These are phyloP conservation scores for Solanum habrochaites DNA, from an alignment of 257 asterid genomes.

Conservation along the genomic window DNA sequence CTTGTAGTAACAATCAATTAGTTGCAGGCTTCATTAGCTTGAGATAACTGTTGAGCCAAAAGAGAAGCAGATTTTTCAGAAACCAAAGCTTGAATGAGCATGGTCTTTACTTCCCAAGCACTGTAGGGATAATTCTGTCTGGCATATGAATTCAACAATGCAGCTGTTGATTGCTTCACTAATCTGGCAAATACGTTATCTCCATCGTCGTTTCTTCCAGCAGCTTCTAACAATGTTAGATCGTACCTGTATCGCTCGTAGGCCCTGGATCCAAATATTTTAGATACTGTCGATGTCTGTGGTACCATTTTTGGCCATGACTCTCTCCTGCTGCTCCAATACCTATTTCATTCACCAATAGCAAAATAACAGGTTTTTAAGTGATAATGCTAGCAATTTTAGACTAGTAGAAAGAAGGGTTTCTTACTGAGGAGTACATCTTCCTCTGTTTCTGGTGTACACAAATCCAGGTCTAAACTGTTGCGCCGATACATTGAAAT, in stretches of 20 bases:
- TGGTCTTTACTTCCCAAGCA: constrained; percentile 84
- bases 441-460: constrained; percentile 67
- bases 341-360: constrained; percentile 16
- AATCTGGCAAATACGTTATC: constrained; percentile 36
- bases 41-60: constrained; percentile 43
- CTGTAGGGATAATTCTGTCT: constrained; percentile 60
- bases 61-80: constrained; percentile 50
- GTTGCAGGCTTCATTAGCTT: constrained; percentile 55
- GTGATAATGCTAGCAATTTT: too few relatives aligned
- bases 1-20: neutral
- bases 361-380: neutral
- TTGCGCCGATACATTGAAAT: constrained; percentile 3
- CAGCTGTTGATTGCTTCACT: constrained; percentile 74
- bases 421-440: constrained; percentile 69
- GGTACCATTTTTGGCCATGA: constrained; percentile 91
- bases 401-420: neutral
- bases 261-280: constrained; percentile 68
- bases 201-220: constrained; percentile 33
- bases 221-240: constrained; percentile 61
- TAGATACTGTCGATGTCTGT: constrained; percentile 51
- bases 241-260: constrained; percentile 55
- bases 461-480: constrained; percentile 44
- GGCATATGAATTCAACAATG: constrained; percentile 71
- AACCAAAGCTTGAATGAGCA: constrained; percentile 61
- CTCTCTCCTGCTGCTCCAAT: constrained; percentile 75